Conservation (phyloP, 176 grass and related monocot species). For the Oryza meyeriana region DNA sequence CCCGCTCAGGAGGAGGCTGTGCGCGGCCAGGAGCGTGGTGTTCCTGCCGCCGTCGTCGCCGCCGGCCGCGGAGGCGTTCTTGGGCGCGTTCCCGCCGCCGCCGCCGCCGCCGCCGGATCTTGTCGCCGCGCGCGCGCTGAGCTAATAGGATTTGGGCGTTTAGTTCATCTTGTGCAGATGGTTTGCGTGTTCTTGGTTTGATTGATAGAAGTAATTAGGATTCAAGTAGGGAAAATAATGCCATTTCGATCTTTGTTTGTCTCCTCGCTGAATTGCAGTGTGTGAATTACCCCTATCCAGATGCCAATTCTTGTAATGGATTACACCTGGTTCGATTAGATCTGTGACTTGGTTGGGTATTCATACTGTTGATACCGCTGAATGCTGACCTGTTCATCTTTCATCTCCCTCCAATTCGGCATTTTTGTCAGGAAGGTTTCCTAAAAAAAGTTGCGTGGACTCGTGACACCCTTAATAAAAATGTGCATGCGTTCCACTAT, state of each 20-base stretch:
- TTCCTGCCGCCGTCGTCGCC: constrained; percentile 44
- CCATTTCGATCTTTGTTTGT: too few species aligned
- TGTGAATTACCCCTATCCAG: not conserved
- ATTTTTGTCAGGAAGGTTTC: not conserved
- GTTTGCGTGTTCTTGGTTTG: not conserved
- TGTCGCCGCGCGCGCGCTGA: constrained; percentile 6
- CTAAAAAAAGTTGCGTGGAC: not conserved
- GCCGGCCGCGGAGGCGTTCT: not conserved
- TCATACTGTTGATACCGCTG: not conserved
- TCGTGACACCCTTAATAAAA: not conserved
- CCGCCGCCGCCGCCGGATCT: constrained; percentile 31
- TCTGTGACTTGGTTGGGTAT: not conserved
- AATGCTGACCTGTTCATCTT: not conserved
- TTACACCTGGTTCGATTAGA: not conserved
- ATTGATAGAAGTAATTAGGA: not conserved
- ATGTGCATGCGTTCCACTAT: not conserved
- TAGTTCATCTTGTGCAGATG: constrained; percentile 18
- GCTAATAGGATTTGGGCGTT: constrained; percentile 1
- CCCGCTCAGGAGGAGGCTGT: constrained; percentile 67
- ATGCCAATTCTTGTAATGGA: not conserved
- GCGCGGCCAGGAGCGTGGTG: constrained; percentile 49
- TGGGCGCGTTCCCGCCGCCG: not conserved
- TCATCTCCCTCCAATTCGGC: not conserved
- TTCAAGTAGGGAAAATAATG: constrained; percentile 16
- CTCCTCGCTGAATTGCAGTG: not conserved